Base-by-base conservation (phyloP, 306 rosid species). In the Cyclanthera cordifolia region DNA sequence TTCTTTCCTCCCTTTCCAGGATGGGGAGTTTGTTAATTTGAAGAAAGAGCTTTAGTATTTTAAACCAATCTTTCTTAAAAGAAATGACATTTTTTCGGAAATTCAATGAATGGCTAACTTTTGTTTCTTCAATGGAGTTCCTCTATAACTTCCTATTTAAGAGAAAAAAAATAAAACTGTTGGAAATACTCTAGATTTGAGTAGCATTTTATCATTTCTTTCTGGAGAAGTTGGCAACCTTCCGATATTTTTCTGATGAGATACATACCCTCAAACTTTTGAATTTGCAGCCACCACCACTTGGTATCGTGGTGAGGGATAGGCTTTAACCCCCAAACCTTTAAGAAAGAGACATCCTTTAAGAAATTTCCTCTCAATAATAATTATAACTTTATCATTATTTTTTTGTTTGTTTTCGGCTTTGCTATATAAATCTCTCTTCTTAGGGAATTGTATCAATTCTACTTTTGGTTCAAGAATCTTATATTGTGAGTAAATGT, bases 401-500 rank as follows among this genome's bases (percentile, higher is more conserved):
- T 5, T 11, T 63, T 63, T 11, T 39, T 11, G 51, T 61, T 34
- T 5, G 32, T 63, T 41, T 67, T 75, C 76, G 65, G 46, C 53
- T 72, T 46, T 45, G 16, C 48, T 39, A 50, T 45, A 58, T 63
- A 27, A 37, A 70, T 13, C 69, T 59, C 25, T 32, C 23, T 34
- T 4, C 48, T 11, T 9, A 58, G 30, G 66, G 25, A 59, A 59
- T 59, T 59, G 16, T n/a, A 9, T 59, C 41, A 39, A 6, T 59
- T 59, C 39, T 41, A 37, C 50, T 66, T 43, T 25, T 45, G 41
- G 71, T 45, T 46, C 71, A 46, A 39, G 60, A 32, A 46, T 55
- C 13, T 51, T 73, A 28, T 45, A 24, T 53, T 74, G 37, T 20
- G 45, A 61, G 75, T 63, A 56, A 69, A 28, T 77, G 68, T 54